Base-by-base conservation (phyloP, 805 yeast genomes). In the Barnettozyma sp. region DNA sequence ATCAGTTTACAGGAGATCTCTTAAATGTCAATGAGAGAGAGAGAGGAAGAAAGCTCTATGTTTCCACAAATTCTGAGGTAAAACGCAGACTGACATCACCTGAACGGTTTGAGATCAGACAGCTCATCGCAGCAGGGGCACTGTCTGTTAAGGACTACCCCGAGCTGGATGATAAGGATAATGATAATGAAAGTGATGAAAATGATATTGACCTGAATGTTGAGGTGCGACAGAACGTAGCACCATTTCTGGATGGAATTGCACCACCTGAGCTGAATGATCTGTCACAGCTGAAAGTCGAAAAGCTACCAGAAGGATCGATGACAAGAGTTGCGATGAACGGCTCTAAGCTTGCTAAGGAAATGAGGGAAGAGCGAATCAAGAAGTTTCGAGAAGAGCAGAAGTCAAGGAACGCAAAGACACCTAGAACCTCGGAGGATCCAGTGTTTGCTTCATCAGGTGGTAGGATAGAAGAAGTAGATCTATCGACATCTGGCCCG, bases 81-180 rank as follows among this genome's bases (percentile, higher is more conserved):
- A 63, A 58, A 42, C 60, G 67, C 41, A 66, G 83, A 35, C 55
- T 80, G 23, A 80, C 94, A 0, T 82, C 94, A 0, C 94, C 94
- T 0, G 97, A 88, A 57, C 60, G 86, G 38, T 88, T 96, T 95
- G 97, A 90, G 52, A 68, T 84, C 34, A 66, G 82, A 22, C 96
- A 88, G 52, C 60, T 88, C 30, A 82, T 82, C 18, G 78, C 90
- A 0, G 73, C 90, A 5, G 94, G 94, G 3, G 88, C 74, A 1
- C 73, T 76, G 0, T 65, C 76, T 5, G 72, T 80, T 1, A 67
- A 73, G 3, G 88, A 80, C 42, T 77, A 78, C 50, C 87, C 87
- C 2, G 88, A 78, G 36, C 51, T 79, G 2, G 63, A 63, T 30
- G 72, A 65, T 20, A 63, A 58, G 6, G 48, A 49, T 33, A 36